Conservation (phyloP, 805 yeast species). For the Jamesozyma spencerorum region DNA sequence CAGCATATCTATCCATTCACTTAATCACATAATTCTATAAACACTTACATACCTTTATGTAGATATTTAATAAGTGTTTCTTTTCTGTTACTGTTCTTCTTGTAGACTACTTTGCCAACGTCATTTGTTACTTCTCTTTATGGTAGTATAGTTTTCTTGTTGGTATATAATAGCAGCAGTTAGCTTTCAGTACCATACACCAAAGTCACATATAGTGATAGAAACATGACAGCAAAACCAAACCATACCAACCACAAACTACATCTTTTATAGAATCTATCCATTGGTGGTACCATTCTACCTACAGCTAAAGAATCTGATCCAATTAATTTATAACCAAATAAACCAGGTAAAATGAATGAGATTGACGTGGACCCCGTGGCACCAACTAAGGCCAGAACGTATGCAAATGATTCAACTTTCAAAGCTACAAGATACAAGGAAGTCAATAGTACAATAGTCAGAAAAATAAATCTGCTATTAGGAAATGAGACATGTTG, state of each 20-base stretch:
- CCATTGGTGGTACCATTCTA: slow-evolving; percentile 22
- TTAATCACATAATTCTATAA: no score
- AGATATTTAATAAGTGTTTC: no score
- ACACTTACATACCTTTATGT: no score
- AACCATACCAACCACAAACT: slow-evolving; percentile 51
- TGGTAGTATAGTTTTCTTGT: neutral
- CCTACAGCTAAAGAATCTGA: slow-evolving; percentile 24
- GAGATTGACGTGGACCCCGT: slow-evolving; percentile 91
- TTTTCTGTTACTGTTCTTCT: no score
- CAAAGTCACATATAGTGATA: slow-evolving; percentile 44
- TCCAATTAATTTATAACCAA: slow-evolving; percentile 64
- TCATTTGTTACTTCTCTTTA: neutral
- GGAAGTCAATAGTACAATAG: slow-evolving; percentile 37
- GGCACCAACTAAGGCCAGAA: slow-evolving; percentile 82
- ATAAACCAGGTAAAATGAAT: slow-evolving; percentile 80
- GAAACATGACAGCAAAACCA: slow-evolving; percentile 63
- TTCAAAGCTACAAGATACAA: slow-evolving; percentile 59
- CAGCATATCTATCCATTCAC: no score
- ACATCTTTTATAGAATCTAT: slow-evolving; percentile 31
- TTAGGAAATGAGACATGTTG: slow-evolving; percentile 16
- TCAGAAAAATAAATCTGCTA: slow-evolving; percentile 26
- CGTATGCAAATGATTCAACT: slow-evolving; percentile 67
- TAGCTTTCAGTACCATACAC: slow-evolving; percentile 7
- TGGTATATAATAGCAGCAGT: neutral
- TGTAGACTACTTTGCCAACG: no score